Evolutionary conservation across 257 asterid genomes (phyloP).

Genomic region (Jacaranda mimosifolia): DNA sequence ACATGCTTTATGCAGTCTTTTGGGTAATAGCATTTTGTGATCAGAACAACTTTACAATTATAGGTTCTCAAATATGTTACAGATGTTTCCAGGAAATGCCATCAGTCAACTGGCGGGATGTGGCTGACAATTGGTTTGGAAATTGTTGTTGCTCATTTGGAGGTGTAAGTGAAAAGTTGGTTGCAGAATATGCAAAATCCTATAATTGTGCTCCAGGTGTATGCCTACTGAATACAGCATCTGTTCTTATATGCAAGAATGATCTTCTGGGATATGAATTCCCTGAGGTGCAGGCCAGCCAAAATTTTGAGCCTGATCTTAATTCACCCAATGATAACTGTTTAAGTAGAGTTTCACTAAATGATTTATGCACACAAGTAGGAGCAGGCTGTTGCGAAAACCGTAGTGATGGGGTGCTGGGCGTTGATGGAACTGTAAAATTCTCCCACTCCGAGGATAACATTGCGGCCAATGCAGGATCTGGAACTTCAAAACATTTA

Average conservation of each 20-base stretch:
- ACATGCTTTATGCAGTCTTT: background rate
- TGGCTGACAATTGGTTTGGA: slow-evolving; percentile 99
- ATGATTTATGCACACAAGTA: slow-evolving; percentile 34
- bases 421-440: slow-evolving; percentile 14
- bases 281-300: slow-evolving; percentile 40
- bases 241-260: slow-evolving; percentile 66
- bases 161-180: slow-evolving; percentile 84
- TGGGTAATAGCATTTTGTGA: background rate
- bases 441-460: slow-evolving; percentile 30
- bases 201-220: slow-evolving; percentile 72
- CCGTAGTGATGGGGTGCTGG: slow-evolving; percentile 23
- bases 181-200: slow-evolving; percentile 65
- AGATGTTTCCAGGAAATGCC: slow-evolving; percentile 85
- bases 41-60: background rate
- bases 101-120: slow-evolving; percentile 91
- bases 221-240: slow-evolving; percentile 73
- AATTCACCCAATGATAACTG: slow-evolving; percentile 29
- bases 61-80: slow-evolving; percentile 27
- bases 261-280: slow-evolving; percentile 70
- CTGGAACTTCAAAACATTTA: slow-evolving; percentile 36
- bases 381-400: slow-evolving; percentile 28
- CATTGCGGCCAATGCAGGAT: slow-evolving; percentile 17
- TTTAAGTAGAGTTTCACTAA: no score
- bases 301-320: slow-evolving; percentile 35
- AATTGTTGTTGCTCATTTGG: slow-evolving; percentile 96